Evolutionary conservation across 805 yeast species (phyloP), one percentile per base, ranked within the genome.

Genomic region (Metschnikowia kofuensis): DNA sequence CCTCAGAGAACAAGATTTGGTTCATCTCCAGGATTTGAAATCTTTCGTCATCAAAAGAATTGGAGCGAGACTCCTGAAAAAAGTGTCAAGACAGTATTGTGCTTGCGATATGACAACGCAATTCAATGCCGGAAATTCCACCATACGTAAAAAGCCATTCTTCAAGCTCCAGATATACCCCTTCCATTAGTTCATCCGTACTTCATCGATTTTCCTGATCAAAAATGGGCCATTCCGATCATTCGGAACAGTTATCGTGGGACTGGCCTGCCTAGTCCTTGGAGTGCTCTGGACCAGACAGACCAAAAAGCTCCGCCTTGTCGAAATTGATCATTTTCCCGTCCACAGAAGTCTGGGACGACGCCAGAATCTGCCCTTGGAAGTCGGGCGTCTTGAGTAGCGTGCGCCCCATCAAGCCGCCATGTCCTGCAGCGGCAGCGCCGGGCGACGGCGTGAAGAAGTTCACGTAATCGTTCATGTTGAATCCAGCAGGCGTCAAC

Each of bases 401-500:
- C 26, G 49, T 45, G 34, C 52, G 50, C 15, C 55, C 56, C 29
- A 40, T 40, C 32, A 44, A 27, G 42, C 48, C 49, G 8, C 38
- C 44, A 35, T 48, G 51, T 7, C 49, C 46, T 4, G 48, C 38
- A 4, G 52, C 57, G 11, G 94, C 89, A 54, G 77, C 88, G 6
- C 74, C 72, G 2, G 87, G 87, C 9, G 87, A 82, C 3, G 94
- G 94, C 1, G 91, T 83, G 62, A 84, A 84, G 53, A 86, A 76
- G 61, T 88, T 85, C 35, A 89, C 85, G 63, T 87, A 88, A 62
- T 88, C 96, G 61, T 82, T 84, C 83, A 88, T 81, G 65, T 88
- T 87, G 69, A 88, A 87, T 2, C 85, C 86, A 1, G 85, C 85
- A 0, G 87, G 85, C 8, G 77, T 65, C 31, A 75, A 72, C 12